Base-by-base conservation (phyloP, 2,329 filamentous ascomycete species). In the Leptographium galeiforme region DNA sequence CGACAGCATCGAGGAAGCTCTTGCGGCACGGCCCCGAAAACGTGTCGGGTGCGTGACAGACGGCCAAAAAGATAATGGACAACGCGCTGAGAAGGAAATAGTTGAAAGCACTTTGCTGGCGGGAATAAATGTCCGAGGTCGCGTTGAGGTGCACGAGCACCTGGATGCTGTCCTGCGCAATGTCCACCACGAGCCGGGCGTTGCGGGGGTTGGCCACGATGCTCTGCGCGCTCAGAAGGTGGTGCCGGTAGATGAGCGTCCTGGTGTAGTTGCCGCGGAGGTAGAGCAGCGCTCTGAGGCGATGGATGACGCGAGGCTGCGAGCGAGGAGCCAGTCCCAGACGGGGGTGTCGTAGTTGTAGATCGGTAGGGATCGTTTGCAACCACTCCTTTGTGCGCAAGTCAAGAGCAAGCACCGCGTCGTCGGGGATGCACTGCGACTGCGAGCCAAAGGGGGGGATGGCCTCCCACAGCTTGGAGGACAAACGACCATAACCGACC, bases 391-490 rank as follows among this genome's bases (percentile, higher is more conserved):
- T 67, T 0, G 72, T 69, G 53, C 67, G 65, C 5, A 68, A 60
- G 45, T 74, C 72, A 4, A 75, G 58, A 10, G 66, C 64, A 0
- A 65, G 61, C 39, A 66, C 68, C 0, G 66, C 66, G 19, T 74
- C 70, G 0, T 67, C 63, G 0, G 66, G 66, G 2, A 69, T 71
- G 46, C 60, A 54, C 51, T 68, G 54, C 39, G 64, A 10, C 59
- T 65, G 4, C 33, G 68, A 53, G 44, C 66, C 67, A 58, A 72
- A 62, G 13, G 65, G 62, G 16, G 60, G 70, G 1, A 75, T 66
- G 0, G 72, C 64, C 0, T 70, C 68, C 72, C 72, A 74, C 7
- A 75, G 67, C 49, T 70, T 71, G 4, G 72, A 70, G 49, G 70
- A 71, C 0, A 76, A 63, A 0, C 70, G 66, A 0, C 70, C 70